Percentiles rank a stretch among this genome's conserved stretches.
Conservation (phyloP, 2,329 filamentous ascomycete species). For the Phialophora tarda region DNA sequence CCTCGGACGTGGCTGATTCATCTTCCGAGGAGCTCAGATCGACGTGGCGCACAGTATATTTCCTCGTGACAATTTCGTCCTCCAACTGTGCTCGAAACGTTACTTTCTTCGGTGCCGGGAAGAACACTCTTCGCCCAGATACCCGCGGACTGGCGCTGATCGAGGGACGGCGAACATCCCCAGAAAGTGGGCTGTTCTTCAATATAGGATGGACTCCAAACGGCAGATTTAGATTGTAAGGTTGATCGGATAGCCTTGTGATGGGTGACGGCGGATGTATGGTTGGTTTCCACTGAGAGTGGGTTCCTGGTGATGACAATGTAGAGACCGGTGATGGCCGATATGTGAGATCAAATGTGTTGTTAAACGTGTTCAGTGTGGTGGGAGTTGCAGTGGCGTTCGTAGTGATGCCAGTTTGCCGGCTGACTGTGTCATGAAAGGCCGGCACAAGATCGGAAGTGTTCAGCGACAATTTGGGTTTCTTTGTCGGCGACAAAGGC, state of each 20-base stretch:
- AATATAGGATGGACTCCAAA: slow-evolving; percentile 54
- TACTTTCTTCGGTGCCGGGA: slow-evolving; percentile 64
- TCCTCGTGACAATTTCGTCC: slow-evolving; percentile 63
- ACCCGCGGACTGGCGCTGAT: slow-evolving; percentile 45
- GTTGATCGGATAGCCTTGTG: slow-evolving; percentile 30
- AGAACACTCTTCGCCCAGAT: slow-evolving; percentile 51
- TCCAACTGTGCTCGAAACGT: slow-evolving; percentile 62
- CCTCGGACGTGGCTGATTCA: slow-evolving; percentile 29
- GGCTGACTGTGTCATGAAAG: slow-evolving; percentile 60
- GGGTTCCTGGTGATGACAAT: slow-evolving; percentile 43
- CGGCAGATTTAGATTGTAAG: slow-evolving; percentile 50
- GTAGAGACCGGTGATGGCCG: slow-evolving; percentile 47
- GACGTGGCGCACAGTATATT: slow-evolving; percentile 61
- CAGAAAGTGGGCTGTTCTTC: slow-evolving; percentile 52
- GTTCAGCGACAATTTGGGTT: slow-evolving; percentile 67
- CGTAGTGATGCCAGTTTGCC: slow-evolving; percentile 37
- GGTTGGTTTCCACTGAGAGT: slow-evolving; percentile 21
- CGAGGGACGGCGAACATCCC: slow-evolving; percentile 47
- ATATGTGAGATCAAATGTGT: slow-evolving; percentile 59
- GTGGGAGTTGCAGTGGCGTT: slow-evolving; percentile 60
- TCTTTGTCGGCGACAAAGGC: slow-evolving; percentile 40
- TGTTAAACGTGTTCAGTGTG: slow-evolving; percentile 65
- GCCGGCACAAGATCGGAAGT: slow-evolving; percentile 58
- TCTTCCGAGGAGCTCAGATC: slow-evolving; percentile 51
- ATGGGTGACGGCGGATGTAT: slow-evolving; percentile 37